These are phyloP conservation scores for Capsella bursapastoris DNA, from an alignment of 345 rosid genomes.

Conservation along the genomic window DNA sequence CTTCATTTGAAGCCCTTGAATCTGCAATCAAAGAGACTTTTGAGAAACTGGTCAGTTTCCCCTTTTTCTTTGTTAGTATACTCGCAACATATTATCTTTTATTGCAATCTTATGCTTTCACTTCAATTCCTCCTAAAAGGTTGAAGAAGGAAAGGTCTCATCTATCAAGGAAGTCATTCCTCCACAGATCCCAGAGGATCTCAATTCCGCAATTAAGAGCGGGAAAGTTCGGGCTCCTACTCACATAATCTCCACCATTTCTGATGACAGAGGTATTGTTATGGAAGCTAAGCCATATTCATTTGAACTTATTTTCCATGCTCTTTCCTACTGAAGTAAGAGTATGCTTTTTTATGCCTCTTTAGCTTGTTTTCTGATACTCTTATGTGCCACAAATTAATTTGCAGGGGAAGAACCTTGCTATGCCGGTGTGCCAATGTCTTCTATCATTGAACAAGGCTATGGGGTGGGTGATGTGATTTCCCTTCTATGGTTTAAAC, in stretches of 20 bases:
- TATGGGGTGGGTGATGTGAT: conserved; percentile 95
- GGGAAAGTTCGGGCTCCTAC: conserved; percentile 99
- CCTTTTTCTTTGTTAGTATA: background rate
- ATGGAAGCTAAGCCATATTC: background rate
- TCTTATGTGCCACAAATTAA: background rate
- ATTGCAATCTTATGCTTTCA: conserved; percentile 15
- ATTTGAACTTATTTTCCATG: too few relatives aligned
- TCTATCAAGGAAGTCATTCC: conserved; percentile 81
- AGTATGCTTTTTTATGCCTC: background rate
- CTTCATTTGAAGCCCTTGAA: conserved; percentile 90
- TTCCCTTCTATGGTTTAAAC: conserved; percentile 95
- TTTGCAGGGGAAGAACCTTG: conserved; percentile 93
- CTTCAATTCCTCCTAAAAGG: conserved; percentile 47
- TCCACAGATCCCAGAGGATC: conserved; percentile 99
- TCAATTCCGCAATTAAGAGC: conserved; percentile 84
- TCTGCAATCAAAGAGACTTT: conserved; percentile 82
- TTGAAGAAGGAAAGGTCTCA: conserved; percentile 77
- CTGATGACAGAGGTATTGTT: conserved; percentile 88
- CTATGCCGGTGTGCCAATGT: conserved; percentile 98
- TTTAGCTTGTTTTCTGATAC: conserved; percentile 2
- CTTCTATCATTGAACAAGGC: conserved; percentile 91
- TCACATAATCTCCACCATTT: conserved; percentile 94
- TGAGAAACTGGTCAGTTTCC: conserved; percentile 72
- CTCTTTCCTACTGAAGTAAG: too few relatives aligned
- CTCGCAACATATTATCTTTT: background rate